phyloP scores from a whole-genome alignment of 495 filamentous ascomycete species.

The Aspergillus asperescens region DNA sequence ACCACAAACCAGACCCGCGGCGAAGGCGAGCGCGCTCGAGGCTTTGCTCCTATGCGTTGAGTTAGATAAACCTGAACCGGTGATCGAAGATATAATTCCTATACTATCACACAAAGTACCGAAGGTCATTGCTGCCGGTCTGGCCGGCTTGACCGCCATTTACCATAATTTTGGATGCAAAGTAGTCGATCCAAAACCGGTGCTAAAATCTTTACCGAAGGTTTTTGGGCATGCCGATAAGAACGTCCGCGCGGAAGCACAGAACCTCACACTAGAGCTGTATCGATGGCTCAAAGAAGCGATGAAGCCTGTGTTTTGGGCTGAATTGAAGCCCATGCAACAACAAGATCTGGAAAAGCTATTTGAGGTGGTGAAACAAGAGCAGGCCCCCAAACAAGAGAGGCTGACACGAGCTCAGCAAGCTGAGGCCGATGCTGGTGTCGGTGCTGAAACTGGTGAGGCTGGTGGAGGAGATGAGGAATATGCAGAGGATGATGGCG shows the following conservation, averaged over 20 bases:
- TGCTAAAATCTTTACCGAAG: conserved; percentile 87
- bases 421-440: conserved; percentile 61
- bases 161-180: conserved; percentile 94
- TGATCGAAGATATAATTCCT: conserved; percentile 88
- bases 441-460: conserved; percentile 54
- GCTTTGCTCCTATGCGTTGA: conserved; percentile 86
- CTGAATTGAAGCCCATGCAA: conserved; percentile 90
- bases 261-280: conserved; percentile 85
- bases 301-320: conserved; percentile 98
- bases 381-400: conserved; percentile 83
- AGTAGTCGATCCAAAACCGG: conserved; percentile 90
- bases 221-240: conserved; percentile 96
- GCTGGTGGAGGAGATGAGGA: conserved; percentile 49
- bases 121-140: conserved; percentile 82
- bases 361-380: conserved; percentile 88
- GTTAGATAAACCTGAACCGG: conserved; percentile 74
- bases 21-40: conserved; percentile 81
- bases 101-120: conserved; percentile 85
- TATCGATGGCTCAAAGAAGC: conserved; percentile 97
- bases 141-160: conserved; percentile 73
- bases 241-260: conserved; percentile 92
- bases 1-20: conserved; percentile 75
- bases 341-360: conserved; percentile 90
- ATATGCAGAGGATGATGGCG: conserved; percentile 64
- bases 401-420: conserved; percentile 85